A percentile compares a stretch with the other conserved stretches of the same genome.
Conservation (phyloP, 225 moss, liverwort and hornwort species). For the Climacium dendroides region DNA sequence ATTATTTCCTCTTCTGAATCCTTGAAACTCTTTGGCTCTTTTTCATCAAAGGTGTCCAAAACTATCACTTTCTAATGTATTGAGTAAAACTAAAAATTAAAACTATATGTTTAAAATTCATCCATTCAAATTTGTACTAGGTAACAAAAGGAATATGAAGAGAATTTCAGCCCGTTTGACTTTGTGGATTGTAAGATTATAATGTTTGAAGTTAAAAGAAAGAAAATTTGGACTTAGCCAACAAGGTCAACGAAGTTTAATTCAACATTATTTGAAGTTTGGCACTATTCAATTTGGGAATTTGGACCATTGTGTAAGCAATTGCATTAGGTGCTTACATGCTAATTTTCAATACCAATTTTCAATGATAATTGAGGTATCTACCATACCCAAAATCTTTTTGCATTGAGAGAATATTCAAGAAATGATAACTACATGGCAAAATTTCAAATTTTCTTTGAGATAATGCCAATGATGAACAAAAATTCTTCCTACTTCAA, state of each 20-base stretch:
- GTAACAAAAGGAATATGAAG: background rate
- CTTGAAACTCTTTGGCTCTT: background rate
- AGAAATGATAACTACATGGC: background rate
- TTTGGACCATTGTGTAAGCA: background rate
- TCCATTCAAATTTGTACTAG: background rate
- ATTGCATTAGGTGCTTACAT: background rate
- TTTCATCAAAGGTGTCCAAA: background rate
- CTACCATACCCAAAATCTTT: background rate
- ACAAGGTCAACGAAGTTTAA: background rate
- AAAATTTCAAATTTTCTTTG: background rate
- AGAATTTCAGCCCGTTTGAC: background rate
- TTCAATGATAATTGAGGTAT: background rate
- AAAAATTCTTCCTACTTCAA: no score
- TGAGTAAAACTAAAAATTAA: background rate
- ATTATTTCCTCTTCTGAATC: no score
- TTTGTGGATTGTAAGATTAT: background rate
- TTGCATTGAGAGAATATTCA: fast-evolving
- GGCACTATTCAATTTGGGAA: background rate
- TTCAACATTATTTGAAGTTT: background rate
- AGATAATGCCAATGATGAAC: background rate
- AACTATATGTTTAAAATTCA: background rate
- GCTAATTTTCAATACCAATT: background rate
- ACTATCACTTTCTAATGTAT: background rate
- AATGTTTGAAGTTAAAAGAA: background rate
- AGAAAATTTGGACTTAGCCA: background rate